A percentile compares a stretch with the other conserved stretches of the same genome.
These are phyloP conservation scores for Candida nitratophila DNA, from an alignment of 805 yeast species.

Conservation along the genomic window DNA sequence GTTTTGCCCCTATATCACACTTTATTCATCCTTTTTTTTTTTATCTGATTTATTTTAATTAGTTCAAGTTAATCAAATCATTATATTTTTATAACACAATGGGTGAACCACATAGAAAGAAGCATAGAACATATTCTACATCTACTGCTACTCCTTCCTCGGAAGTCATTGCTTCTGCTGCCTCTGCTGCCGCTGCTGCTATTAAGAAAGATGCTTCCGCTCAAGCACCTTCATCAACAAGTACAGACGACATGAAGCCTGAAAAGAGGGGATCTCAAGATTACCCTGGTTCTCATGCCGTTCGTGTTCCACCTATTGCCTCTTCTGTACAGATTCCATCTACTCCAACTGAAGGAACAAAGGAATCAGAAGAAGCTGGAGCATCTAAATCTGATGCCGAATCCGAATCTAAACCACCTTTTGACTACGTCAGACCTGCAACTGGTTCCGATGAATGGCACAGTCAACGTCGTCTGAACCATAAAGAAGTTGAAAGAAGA, in stretches of 20 bases:
- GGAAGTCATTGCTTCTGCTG: not conserved
- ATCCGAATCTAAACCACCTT: slow-evolving; percentile 2
- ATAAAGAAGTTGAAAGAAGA: slow-evolving; percentile 91
- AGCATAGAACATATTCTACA: not conserved
- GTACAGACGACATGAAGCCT: slow-evolving; percentile 1
- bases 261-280: not conserved
- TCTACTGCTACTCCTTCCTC: too few species aligned
- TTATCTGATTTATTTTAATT: not conserved
- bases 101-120: not conserved
- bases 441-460: slow-evolving; percentile 86
- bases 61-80: too few species aligned
- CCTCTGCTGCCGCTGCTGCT: not conserved
- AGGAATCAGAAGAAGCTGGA: not conserved
- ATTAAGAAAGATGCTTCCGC: not conserved
- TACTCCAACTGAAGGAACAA: not conserved
- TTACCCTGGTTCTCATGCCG: not conserved
- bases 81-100: too few species aligned
- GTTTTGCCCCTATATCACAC: not conserved
- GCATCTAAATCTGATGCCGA: not conserved
- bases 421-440: slow-evolving; percentile 38
- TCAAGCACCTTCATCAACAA: not conserved
- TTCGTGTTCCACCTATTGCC: not conserved
- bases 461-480: slow-evolving; percentile 76
- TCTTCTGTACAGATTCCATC: not conserved
- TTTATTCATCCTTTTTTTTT: not conserved